Evolutionary conservation across 495 filamentous ascomycete species (phyloP).

Genomic region (Penicillium ucsense): DNA sequence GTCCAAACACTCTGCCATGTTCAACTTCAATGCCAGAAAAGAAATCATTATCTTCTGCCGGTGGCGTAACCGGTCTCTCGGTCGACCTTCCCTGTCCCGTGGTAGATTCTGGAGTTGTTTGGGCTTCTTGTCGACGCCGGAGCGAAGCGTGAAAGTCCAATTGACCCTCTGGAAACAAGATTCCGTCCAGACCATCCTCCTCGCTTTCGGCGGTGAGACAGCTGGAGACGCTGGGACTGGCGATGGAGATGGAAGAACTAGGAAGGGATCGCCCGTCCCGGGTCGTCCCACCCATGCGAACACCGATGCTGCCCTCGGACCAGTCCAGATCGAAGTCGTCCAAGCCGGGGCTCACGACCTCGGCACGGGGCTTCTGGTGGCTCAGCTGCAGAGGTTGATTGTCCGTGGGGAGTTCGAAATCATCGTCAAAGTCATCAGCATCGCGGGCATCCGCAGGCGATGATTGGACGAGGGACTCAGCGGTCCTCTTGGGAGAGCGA

Average conservation of each 20-base stretch:
- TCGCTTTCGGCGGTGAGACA: conserved; percentile 90
- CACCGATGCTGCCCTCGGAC: conserved; percentile 86
- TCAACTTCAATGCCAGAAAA: conserved; percentile 82
- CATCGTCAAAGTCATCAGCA: conserved; percentile 64
- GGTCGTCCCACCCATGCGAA: conserved; percentile 74
- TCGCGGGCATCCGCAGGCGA: conserved; percentile 24
- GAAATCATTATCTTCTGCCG: conserved; percentile 63
- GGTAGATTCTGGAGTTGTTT: conserved; percentile 27
- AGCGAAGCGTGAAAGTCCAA: conserved; percentile 71
- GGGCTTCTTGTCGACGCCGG: conserved; percentile 53
- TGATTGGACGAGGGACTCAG: not conserved
- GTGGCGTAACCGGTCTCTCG: conserved; percentile 10
- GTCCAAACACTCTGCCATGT: conserved; percentile 68
- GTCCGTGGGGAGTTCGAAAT: conserved; percentile 61
- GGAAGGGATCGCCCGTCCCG: conserved; percentile 66
- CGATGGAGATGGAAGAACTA: conserved; percentile 75
- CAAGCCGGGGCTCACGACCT: conserved; percentile 45
- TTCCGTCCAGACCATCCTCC: conserved; percentile 75
- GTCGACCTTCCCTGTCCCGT: conserved; percentile 22
- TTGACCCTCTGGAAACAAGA: conserved; percentile 73
- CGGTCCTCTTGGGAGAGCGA: conserved; percentile 39
- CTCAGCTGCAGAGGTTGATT: conserved; percentile 51
- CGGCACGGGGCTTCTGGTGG: conserved; percentile 46
- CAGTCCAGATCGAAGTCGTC: conserved; percentile 79
- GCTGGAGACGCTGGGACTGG: conserved; percentile 86